These are phyloP conservation scores for Blastobotrys elegans DNA, from an alignment of 1,139 yeast genomes.

Conservation along the genomic window DNA sequence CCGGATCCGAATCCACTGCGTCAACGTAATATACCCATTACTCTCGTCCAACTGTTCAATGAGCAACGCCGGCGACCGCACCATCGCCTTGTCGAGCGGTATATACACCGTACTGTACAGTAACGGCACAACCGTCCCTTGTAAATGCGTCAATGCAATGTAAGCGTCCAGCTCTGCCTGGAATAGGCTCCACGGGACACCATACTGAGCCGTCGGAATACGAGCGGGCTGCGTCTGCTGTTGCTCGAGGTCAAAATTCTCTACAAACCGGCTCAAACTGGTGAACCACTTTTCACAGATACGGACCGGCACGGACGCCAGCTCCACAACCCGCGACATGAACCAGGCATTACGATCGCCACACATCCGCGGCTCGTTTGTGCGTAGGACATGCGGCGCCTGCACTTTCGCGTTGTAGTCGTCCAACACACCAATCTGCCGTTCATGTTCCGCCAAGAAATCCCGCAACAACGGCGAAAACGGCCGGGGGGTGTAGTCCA, in stretches of 20 bases:
- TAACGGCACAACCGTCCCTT: conserved; percentile 5
- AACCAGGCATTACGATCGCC: not conserved
- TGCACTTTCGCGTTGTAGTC: not conserved
- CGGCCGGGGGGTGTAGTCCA: not conserved
- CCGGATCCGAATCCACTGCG: not conserved
- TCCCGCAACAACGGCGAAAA: not conserved
- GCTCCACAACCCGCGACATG: not conserved
- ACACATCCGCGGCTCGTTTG: not conserved
- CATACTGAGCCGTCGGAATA: not conserved
- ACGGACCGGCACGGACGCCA: not conserved
- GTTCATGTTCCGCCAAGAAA: not conserved
- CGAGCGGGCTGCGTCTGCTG: not conserved
- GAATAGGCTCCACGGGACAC: not conserved
- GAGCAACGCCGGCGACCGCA: not conserved
- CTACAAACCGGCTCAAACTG: not conserved
- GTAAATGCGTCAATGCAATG: conserved; percentile 1
- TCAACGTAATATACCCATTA: not conserved
- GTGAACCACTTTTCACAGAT: conserved; percentile 2
- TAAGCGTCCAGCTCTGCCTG: not conserved
- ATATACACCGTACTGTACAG: not conserved
- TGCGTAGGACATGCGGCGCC: not conserved
- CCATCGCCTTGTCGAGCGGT: not conserved
- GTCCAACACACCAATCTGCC: not conserved
- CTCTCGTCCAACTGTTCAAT: conserved; percentile 2
- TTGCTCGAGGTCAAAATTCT: not conserved